Evolutionary conservation across 2,329 filamentous ascomycete genomes (phyloP).

Genomic region (Pseudogymnoascus pannorum): DNA sequence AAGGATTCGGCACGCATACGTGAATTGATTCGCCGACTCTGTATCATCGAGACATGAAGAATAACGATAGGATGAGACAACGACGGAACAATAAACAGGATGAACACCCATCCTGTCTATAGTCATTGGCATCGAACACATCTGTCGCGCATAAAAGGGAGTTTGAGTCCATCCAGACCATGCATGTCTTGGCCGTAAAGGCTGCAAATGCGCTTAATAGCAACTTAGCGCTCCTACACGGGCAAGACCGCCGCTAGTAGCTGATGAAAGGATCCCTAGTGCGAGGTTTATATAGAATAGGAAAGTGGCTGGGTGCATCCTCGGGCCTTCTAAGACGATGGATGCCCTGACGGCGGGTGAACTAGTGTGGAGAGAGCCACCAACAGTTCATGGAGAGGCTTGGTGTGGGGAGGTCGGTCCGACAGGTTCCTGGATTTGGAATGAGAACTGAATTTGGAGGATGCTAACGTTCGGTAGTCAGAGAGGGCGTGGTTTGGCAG

Average conservation of each 20-base stretch:
- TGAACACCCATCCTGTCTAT: neutral
- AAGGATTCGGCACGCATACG: neutral
- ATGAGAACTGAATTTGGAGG: neutral
- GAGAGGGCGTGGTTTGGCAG: neutral
- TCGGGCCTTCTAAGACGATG: constrained; percentile 4
- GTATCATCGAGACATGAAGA: neutral
- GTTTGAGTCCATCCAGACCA: neutral
- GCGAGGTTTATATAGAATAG: constrained; percentile 4
- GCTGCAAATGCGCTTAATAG: constrained; percentile 1
- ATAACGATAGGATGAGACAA: neutral
- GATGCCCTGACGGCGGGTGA: neutral
- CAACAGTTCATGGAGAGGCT: neutral
- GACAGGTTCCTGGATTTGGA: neutral
- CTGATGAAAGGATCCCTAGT: neutral
- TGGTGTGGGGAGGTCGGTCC: neutral
- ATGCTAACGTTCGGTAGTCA: neutral
- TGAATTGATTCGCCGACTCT: neutral
- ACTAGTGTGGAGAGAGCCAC: neutral
- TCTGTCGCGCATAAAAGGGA: neutral
- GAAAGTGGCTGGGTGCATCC: neutral
- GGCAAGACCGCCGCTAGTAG: neutral
- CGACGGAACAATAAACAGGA: neutral
- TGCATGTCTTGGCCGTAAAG: neutral
- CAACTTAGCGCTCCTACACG: neutral
- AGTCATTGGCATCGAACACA: no score